Base-by-base conservation (phyloP, 1,284 basidiomycete genomes). In the Apiotrichum sp. region DNA sequence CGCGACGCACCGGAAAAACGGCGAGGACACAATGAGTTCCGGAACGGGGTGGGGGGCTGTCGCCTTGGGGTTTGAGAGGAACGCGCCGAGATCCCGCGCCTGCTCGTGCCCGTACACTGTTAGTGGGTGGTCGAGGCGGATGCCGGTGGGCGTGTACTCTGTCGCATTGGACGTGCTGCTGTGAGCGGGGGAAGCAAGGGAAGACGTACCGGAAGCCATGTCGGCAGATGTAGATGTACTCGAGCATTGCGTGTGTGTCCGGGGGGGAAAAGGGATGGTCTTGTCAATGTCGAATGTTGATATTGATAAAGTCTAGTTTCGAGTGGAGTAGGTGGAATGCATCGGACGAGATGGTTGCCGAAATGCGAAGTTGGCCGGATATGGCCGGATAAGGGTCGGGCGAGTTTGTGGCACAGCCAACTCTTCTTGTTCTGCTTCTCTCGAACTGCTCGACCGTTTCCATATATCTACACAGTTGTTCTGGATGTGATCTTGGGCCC, bases 1-100 rank as follows among this genome's bases (percentile, higher is more conserved):
- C 58, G 80, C 77, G n/a, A 80, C 66, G 57, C 80, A 81, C 13
- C 80, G 75, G 59, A 79, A 80, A 62, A 79, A 79, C 0, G 75
- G 72, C 22, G 64, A 67, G 10, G 63, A 65, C 56, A 73, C 70
- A 33, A 76, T 62, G 39, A 67, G 56, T 50, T 73, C 68, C 0
- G 75, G 76, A 1, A 63, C 61, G 0, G 74, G 74, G 54, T 64
- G 55, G 50, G 68, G 60, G 4, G 65, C 64, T 6, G 55, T 40
- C 32, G 61, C 56, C 7, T 54, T 47, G 7, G 65, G 61, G 32
- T 56, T 39, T 2, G 67, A 66, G 29, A 71, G 63, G 66, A 70
- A 74, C 13, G 43, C 8, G 9, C 64, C 64, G 32, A 77, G 66
- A 47, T 80, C 78, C 0, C 73, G 74, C 7, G 79, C 78, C 14